Base-by-base conservation (phyloP, 345 rosid genomes). In the Corchorus olitorius region DNA sequence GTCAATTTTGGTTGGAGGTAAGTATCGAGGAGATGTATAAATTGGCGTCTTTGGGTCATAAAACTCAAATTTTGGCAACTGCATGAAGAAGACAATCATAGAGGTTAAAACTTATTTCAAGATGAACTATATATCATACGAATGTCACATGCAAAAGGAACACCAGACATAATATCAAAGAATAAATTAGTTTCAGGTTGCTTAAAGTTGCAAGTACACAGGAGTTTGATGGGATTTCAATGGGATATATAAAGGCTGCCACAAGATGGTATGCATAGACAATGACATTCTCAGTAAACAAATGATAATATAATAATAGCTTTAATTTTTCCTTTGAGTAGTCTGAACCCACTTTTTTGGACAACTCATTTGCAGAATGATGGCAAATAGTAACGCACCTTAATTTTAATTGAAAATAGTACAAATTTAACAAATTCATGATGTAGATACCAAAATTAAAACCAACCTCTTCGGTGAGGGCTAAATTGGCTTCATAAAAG, bases 401-500 rank as follows among this genome's bases (percentile, higher is more conserved):
- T 39, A 39, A 39, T 8, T 67, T 27, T 22, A 46, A 19, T 27
- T 62, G 34, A 33, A 33, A 37, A 53, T 37, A 56, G 37, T 22
- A 64, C 0, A 64, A 8, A 19, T 27, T 35, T 10, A 61, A 63
- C 41, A 19, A 67, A 74, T 46, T 61, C 46, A 49, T 20, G 65
- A 58, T 33, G 13, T 2, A 33, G 13, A 63, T 5, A 75, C 20
- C 22, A 17, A 53, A 55, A 11, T 46, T 17, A 79, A 77, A 70
- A 70, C 79, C 56, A 80, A 93, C 98, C 96, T 95, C 94, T 75
- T 92, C 92, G 6, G 97, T 88, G 22, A 95, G 98, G 76, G 94
- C 99, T 73, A 95, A 79, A 83, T 95, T 95, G 77, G 98, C 98
- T 84, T 95, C 97, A 41, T 93, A 91, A 77, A 95, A 95, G 72